These are phyloP conservation scores for Coelastrella sp. DNA, from an alignment of 139 green algal species.

Conservation along the genomic window DNA sequence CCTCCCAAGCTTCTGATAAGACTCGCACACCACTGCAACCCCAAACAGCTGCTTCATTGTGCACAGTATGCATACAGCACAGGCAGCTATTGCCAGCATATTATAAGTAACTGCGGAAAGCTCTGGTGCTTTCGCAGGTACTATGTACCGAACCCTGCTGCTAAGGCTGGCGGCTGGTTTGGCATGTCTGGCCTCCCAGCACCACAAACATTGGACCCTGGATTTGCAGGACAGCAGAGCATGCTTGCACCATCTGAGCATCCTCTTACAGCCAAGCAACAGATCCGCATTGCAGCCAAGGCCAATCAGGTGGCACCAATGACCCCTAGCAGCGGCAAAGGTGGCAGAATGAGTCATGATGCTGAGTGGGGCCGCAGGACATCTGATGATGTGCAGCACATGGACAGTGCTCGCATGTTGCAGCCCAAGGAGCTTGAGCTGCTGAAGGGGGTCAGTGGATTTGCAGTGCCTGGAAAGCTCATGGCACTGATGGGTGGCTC, in stretches of 20 bases:
- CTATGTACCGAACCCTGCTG: constrained; percentile 73
- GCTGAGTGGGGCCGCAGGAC: neutral
- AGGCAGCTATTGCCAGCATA: too few relatives aligned
- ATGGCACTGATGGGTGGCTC: constrained; percentile 81
- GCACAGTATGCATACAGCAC: too few relatives aligned
- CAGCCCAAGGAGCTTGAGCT: constrained; percentile 54
- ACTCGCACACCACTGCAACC: too few relatives aligned
- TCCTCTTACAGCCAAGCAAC: neutral
- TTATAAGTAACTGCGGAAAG: too few relatives aligned
- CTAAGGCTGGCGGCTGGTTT: constrained; percentile 4
- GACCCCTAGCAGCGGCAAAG: neutral
- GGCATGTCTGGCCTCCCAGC: neutral
- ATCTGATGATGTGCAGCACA: neutral
- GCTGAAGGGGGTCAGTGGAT: constrained; percentile 58
- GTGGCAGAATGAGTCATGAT: neutral
- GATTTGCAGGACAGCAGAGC: constrained; percentile 8
- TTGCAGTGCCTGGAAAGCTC: constrained; percentile 46
- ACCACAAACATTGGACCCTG: neutral
- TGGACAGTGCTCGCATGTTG: neutral
- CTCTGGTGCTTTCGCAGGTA: constrained; percentile 50
- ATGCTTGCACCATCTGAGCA: neutral
- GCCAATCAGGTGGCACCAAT: neutral
- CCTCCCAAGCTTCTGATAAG: too few relatives aligned
- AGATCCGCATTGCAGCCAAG: neutral
- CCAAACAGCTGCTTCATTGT: too few relatives aligned